Evolutionary conservation across 345 rosid species (phyloP), one percentile per base, ranked within the genome.

Genomic region (Clausena lansium): DNA sequence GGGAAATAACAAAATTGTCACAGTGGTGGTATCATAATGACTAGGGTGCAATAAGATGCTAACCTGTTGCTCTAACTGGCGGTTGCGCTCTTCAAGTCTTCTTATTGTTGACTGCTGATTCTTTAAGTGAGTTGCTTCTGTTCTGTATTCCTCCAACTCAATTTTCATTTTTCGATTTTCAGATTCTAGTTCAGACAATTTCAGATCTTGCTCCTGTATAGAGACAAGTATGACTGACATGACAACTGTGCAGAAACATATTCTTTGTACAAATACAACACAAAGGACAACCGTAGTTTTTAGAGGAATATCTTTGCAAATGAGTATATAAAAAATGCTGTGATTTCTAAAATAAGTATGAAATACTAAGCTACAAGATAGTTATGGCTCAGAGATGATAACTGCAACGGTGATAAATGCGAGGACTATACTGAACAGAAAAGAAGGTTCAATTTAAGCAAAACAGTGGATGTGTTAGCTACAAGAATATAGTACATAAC

Each of bases 21-120:
- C 27, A 28, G 15, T 9, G 2, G 6, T 17, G 25, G 45, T 27
- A 59, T 27, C 33, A 45, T 2, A 25, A 59, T 7, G n/a, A 13
- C 36, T 11, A 80, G n/a, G 63, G 75, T 57, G 50, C 30, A n/a
- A 76, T 78, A 58, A 67, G 82, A 22, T 65, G 65, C 85, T 80
- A 80, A 94, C 99, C 97, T 92, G 99, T 70, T 87, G 98, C 91
- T 96, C 99, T 83, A 96, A 89, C 85, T 94, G 99, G 47, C 97
- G 97, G 79, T 92, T 96, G 77, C 98, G 94, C 80, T 96, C 99
- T 82, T 96, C 99, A 67, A 96, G 95, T 72, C 98, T 91, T 88
- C 99, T 94, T 87, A 96, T 94, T 63, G 99, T 96, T 35, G 99
- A 95, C 83, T 94, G 99, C 79, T 96, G 99, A 87, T 94, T 96